Conservation (phyloP, 345 rosid genomes). For the Capsella bursapastoris region DNA sequence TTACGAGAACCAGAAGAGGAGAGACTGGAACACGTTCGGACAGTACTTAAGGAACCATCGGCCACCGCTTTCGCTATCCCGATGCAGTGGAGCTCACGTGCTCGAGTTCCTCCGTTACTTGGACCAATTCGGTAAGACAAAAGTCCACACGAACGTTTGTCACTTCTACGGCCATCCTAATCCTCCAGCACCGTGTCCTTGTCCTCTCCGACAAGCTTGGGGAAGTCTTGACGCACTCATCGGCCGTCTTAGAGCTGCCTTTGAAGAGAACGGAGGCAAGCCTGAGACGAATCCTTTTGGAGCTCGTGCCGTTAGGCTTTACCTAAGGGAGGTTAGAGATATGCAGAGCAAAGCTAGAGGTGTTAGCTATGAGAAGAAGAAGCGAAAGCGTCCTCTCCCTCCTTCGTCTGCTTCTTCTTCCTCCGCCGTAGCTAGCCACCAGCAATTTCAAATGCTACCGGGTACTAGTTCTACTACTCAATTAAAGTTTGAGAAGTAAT, state of each 20-base stretch:
- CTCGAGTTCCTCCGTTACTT: slow-evolving; percentile 77
- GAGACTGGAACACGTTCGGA: slow-evolving; percentile 82
- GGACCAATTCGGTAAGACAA: slow-evolving; percentile 75
- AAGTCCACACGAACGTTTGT: slow-evolving; percentile 65
- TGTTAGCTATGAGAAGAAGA: slow-evolving; percentile 76
- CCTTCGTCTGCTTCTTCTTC: slow-evolving; percentile 30
- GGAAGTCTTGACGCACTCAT: slow-evolving; percentile 78
- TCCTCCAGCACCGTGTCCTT: slow-evolving; percentile 76
- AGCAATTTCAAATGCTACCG: slow-evolving; percentile 45
- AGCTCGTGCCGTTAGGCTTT: slow-evolving; percentile 69
- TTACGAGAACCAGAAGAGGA: slow-evolving; percentile 74
- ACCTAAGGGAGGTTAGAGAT: slow-evolving; percentile 71
- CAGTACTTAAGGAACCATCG: slow-evolving; percentile 68
- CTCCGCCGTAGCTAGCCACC: slow-evolving; percentile 35
- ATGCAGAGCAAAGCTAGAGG: slow-evolving; percentile 74
- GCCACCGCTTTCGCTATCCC: slow-evolving; percentile 59
- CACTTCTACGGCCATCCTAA: slow-evolving; percentile 70
- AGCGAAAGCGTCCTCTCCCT: slow-evolving; percentile 64
- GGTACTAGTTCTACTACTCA: slow-evolving; percentile 45
- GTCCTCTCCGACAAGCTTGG: slow-evolving; percentile 80
- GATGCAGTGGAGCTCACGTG: slow-evolving; percentile 73
- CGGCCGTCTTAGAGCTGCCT: slow-evolving; percentile 74
- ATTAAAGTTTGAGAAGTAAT: slow-evolving; percentile 38
- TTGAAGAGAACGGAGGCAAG: slow-evolving; percentile 69
- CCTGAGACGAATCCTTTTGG: slow-evolving; percentile 75